Percentiles rank a stretch among this genome's conserved stretches.
These are phyloP conservation scores for Leishmania aethiopica DNA, from an alignment of 208 protist genomes.

Conservation along the genomic window DNA sequence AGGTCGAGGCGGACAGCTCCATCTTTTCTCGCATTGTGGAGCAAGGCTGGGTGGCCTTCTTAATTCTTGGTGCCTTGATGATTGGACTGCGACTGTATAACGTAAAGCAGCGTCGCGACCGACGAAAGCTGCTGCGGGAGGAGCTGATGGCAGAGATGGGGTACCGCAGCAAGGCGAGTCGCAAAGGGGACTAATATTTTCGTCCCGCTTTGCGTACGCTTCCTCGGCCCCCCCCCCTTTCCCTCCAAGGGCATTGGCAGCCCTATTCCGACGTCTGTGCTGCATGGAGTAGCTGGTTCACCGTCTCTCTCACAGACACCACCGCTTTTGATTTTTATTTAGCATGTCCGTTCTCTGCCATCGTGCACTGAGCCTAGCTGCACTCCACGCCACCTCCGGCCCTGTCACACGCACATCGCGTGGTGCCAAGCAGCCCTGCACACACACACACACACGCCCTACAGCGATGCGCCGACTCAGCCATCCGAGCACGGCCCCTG, in stretches of 20 bases:
- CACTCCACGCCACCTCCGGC: no score
- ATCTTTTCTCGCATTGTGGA: slow-evolving; percentile 46
- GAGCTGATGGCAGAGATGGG: slow-evolving; percentile 67
- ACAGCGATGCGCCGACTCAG: no score
- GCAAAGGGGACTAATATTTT: slow-evolving; percentile 22
- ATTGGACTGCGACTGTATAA: slow-evolving; percentile 83
- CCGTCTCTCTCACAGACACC: neutral
- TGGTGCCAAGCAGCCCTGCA: no score
- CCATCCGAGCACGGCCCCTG: no score
- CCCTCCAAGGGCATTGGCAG: neutral
- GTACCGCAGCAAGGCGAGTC: slow-evolving; percentile 28
- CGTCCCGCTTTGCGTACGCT: neutral
- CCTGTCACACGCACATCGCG: no score
- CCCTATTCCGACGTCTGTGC: neutral
- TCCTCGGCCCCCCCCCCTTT: no score
- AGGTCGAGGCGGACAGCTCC: slow-evolving; percentile 37
- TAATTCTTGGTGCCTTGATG: slow-evolving; percentile 74
- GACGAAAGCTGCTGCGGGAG: slow-evolving; percentile 65
- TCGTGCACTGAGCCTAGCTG: no score
- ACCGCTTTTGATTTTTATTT: no score
- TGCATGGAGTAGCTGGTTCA: neutral
- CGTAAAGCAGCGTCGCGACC: slow-evolving; percentile 62
- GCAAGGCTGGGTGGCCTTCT: slow-evolving; percentile 75
- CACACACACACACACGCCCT: no score
- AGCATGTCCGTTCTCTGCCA: no score